These are phyloP conservation scores for Dentipellis sp. DNA, from an alignment of 768 basidiomycete species.

Conservation along the genomic window DNA sequence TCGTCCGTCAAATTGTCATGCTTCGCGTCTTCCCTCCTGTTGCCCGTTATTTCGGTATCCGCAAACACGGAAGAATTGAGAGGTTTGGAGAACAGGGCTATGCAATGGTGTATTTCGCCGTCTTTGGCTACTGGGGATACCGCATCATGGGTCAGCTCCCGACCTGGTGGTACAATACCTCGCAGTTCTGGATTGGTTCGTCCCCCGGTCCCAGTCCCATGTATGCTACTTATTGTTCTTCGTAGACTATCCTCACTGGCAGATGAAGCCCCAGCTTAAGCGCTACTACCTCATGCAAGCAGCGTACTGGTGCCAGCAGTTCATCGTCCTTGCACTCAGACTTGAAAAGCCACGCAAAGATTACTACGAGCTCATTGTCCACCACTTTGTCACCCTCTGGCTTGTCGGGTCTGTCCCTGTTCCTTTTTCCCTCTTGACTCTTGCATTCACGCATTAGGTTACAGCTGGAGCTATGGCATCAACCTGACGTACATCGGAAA, in stretches of 20 bases:
- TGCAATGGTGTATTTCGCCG: constrained; percentile 68
- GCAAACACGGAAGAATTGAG: constrained; percentile 53
- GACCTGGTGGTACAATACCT: constrained; percentile 79
- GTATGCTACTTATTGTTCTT: neutral
- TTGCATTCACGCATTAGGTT: neutral
- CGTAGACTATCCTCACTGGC: constrained; percentile 80
- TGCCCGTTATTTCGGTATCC: constrained; percentile 64
- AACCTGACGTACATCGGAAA: constrained; percentile 86
- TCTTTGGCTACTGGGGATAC: constrained; percentile 67
- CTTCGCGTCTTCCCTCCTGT: constrained; percentile 56
- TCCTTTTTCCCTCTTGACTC: neutral
- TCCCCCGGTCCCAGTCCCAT: neutral
- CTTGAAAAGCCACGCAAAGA: constrained; percentile 96
- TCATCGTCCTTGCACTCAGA: constrained; percentile 74
- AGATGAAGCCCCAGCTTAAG: constrained; percentile 80
- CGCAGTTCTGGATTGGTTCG: constrained; percentile 76
- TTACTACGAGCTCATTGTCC: constrained; percentile 74
- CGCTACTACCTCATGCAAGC: constrained; percentile 89
- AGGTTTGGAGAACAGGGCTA: constrained; percentile 95
- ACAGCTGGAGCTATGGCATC: constrained; percentile 74
- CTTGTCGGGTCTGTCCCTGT: constrained; percentile 65
- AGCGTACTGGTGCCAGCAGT: constrained; percentile 92
- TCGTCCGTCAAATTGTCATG: constrained; percentile 69
- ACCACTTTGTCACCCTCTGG: constrained; percentile 94
- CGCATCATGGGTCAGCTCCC: constrained; percentile 75